A percentile compares a stretch with the other conserved stretches of the same genome.
phyloP scores from a whole-genome alignment of 2,329 filamentous ascomycete genomes.

The Pyrenophora seminiperda region DNA sequence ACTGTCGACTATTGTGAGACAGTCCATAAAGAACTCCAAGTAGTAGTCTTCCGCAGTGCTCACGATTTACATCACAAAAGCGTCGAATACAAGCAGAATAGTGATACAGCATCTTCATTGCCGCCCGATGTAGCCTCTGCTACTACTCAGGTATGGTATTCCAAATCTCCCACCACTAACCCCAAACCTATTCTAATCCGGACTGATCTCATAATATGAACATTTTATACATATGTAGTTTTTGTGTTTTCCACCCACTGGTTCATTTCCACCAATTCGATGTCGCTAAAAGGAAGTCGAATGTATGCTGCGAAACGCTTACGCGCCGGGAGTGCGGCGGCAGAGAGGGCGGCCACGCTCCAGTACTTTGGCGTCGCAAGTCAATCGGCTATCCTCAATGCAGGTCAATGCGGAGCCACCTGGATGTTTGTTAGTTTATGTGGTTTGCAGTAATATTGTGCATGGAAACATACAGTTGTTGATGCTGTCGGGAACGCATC shows the following conservation, averaged over 20 bases:
- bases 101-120: conserved; percentile 4
- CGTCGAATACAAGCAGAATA: background rate
- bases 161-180: background rate
- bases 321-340: conserved; percentile 11
- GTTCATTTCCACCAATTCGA: background rate
- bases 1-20: too few species aligned
- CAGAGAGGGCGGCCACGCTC: conserved; percentile 33
- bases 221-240: background rate
- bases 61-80: background rate
- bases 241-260: background rate
- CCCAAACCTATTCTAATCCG: background rate
- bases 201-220: conserved; percentile 11
- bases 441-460: background rate
- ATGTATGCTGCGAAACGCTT: background rate
- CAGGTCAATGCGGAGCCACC: conserved; percentile 36
- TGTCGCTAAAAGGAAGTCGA: background rate
- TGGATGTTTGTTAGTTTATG: conserved; percentile 11
- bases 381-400: conserved; percentile 32
- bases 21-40: too few species aligned
- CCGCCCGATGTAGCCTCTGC: background rate
- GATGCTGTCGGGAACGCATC: conserved; percentile 32
- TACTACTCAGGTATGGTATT: background rate
- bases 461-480: conserved; percentile 29
- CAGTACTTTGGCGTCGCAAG: conserved; percentile 30
- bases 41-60: too few species aligned